Percentiles rank a stretch among this genome's conserved stretches.
Evolutionary conservation across 495 filamentous ascomycete species (phyloP).

Genomic region (Penicillium ucsense): DNA sequence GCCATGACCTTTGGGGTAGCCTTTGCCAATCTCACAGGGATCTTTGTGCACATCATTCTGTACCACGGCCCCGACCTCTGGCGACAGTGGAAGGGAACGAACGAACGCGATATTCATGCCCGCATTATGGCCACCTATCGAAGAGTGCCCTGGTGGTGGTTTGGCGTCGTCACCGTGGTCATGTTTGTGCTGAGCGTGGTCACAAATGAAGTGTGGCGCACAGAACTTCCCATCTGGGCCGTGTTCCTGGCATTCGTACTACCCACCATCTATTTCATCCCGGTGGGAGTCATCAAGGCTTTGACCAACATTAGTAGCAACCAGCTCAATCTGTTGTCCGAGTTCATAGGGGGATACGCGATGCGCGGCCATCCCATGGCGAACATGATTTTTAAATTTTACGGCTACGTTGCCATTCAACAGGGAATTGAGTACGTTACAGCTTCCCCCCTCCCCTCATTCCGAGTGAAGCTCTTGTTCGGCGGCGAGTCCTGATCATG

Average conservation of each 20-base stretch:
- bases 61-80: slow-evolving; percentile 56
- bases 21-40: slow-evolving; percentile 58
- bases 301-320: slow-evolving; percentile 61
- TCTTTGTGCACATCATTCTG: slow-evolving; percentile 55
- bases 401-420: slow-evolving; percentile 59
- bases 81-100: slow-evolving; percentile 46
- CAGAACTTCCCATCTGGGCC: slow-evolving; percentile 57
- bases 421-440: slow-evolving; percentile 35
- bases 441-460: too few relatives aligned
- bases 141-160: slow-evolving; percentile 39
- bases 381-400: slow-evolving; percentile 69
- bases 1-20: slow-evolving; percentile 55
- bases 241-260: slow-evolving; percentile 50
- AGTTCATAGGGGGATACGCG: slow-evolving; percentile 65
- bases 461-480: too few relatives aligned
- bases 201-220: slow-evolving; percentile 55
- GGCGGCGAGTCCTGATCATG: not conserved
- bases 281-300: slow-evolving; percentile 47
- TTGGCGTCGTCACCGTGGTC: slow-evolving; percentile 23
- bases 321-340: slow-evolving; percentile 55
- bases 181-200: slow-evolving; percentile 54
- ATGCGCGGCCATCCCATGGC: slow-evolving; percentile 56
- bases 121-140: slow-evolving; percentile 30
- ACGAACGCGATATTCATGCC: slow-evolving; percentile 45
- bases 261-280: slow-evolving; percentile 34